Evolutionary conservation across 2,329 filamentous ascomycete species (phyloP), one percentile per base, ranked within the genome.

Genomic region (Didymella exigua): DNA sequence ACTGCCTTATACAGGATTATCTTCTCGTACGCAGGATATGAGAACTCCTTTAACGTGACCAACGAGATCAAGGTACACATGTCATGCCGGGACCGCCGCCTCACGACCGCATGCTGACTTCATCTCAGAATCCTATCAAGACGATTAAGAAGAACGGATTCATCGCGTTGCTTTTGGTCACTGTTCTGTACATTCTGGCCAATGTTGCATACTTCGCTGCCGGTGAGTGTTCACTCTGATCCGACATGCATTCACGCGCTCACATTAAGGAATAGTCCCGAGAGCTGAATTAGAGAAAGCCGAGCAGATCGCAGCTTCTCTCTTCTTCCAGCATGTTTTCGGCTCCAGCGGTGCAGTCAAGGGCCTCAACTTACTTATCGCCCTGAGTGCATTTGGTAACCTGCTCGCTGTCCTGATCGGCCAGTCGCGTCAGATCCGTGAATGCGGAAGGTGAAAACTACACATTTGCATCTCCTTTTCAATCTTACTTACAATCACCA

Each of bases 181-280:
- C 82, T 0, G 64, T 81, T 0, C 71, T 87, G 0, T 87, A 86
- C 67, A 77, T 85, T 14, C 70, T 87, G 1, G 83, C 80, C 56
- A 87, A 87, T 50, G 74, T 88, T 23, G 85, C 85, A 0, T 87
- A 86, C 68, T 86, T 87, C 58, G 77, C 84, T 0, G 82, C 82
- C 0, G 80, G 76, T 68, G 57, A 67, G 61, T 52, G 1, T 19
- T 11, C n/a, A 31, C 29, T 11, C 26, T 14, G 5, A 13, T 3
- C 3, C 10, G n/a, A 27, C 1, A 16, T 24, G n/a, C 21, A 4
- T 5, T 13, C 26, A 19, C 19, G n/a, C 1, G 6, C 50, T 57
- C 11, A 59, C 21, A 5, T 1, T 16, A 9, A 4, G 21, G 1
- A 9, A 6, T 40, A 75, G 81, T 85, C 0, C 77, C 81, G 1